phyloP scores from a whole-genome alignment of 139 green algal genomes.

The Spirogloea muscicola region DNA sequence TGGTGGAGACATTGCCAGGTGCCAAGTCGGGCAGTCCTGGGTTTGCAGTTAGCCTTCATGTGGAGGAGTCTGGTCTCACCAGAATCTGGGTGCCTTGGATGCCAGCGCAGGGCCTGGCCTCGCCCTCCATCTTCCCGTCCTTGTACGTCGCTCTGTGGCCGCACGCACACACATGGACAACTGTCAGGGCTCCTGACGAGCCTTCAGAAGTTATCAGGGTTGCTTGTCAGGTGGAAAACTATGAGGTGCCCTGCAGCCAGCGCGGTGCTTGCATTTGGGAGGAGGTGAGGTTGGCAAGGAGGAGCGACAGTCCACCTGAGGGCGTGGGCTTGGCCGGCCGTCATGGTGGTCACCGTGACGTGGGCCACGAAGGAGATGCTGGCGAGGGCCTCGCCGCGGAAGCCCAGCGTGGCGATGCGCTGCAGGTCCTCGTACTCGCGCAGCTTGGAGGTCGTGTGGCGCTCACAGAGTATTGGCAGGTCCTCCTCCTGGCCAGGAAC shows the following conservation, averaged over 20 bases:
- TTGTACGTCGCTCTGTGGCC: slow-evolving; percentile 40
- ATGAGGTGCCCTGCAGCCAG: no score
- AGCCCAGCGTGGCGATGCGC: slow-evolving; percentile 83
- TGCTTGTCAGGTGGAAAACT: no score
- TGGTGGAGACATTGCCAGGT: no score
- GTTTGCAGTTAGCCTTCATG: no score
- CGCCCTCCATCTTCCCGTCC: slow-evolving; percentile 60
- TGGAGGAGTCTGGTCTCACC: no score
- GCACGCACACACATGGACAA: neutral
- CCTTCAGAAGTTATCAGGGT: no score
- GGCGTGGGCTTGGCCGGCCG: slow-evolving; percentile 58
- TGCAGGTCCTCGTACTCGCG: slow-evolving; percentile 79
- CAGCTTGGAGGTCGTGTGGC: slow-evolving; percentile 95
- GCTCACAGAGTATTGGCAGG: slow-evolving; percentile 75
- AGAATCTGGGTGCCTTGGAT: slow-evolving; percentile 80
- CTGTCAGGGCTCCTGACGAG: no score
- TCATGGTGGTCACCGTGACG: slow-evolving; percentile 91
- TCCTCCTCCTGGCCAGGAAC: slow-evolving; percentile 76
- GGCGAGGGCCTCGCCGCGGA: slow-evolving; percentile 88
- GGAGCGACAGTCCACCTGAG: slow-evolving; percentile 32
- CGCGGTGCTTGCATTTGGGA: no score
- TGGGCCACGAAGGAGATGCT: slow-evolving; percentile 85
- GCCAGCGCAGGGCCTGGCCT: slow-evolving; percentile 69
- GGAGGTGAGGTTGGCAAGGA: neutral
- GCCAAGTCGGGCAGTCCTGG: no score